These are phyloP conservation scores for Teratosphaeria viscida DNA, from an alignment of 2,329 filamentous ascomycete species.

Conservation along the genomic window DNA sequence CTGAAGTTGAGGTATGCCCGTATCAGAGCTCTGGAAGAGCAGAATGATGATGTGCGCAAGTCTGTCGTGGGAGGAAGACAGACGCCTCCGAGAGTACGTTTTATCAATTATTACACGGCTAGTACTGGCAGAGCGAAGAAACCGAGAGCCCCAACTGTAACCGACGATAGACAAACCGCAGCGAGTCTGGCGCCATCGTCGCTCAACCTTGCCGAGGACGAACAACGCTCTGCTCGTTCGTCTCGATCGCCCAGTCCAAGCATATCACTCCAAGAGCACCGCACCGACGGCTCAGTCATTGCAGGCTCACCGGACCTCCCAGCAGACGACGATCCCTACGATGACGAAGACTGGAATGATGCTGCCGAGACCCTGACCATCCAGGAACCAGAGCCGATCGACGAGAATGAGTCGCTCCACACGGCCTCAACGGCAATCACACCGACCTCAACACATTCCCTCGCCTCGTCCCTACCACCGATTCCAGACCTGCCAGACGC, in stretches of 20 bases:
- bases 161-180: constrained; percentile 1
- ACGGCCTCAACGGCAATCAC: not conserved
- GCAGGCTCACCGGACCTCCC: not conserved
- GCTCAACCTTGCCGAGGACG: not conserved
- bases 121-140: constrained; percentile 60
- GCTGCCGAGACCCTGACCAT: constrained; percentile 13
- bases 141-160: constrained; percentile 29
- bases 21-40: constrained; percentile 61
- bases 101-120: constrained; percentile 86
- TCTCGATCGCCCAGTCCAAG: not conserved
- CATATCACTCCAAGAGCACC: not conserved
- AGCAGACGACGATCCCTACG: not conserved
- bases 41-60: constrained; percentile 40
- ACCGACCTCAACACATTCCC: not conserved
- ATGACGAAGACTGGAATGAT: constrained; percentile 8
- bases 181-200: not conserved
- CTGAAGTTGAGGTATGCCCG: constrained; percentile 60
- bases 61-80: constrained; percentile 22
- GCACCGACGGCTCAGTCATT: not conserved
- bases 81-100: constrained; percentile 51
- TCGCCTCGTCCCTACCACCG: constrained; percentile 28
- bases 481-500: constrained; percentile 44
- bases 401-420: not conserved
- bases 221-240: not conserved
- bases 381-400: constrained; percentile 1